phyloP scores from a whole-genome alignment of 2,329 filamentous ascomycete species.

The Ploettnerulaceae sp. region DNA sequence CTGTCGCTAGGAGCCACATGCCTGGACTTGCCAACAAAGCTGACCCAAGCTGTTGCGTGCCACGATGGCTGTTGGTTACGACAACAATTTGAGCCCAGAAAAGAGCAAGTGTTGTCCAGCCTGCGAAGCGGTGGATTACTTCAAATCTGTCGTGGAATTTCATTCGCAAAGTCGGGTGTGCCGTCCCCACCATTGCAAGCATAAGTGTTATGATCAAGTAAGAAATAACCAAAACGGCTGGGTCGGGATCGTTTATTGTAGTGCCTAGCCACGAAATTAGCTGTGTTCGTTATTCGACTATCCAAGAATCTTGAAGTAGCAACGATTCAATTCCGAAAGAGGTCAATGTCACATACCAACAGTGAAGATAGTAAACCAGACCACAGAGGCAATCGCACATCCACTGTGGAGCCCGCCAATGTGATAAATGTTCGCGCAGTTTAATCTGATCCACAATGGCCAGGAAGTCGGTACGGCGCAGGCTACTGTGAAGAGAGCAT shows the following conservation, averaged over 20 bases:
- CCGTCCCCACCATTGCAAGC: slow-evolving; percentile 53
- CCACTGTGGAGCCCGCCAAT: slow-evolving; percentile 51
- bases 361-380: slow-evolving; percentile 43
- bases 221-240: slow-evolving; percentile 40
- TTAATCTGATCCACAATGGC: slow-evolving; percentile 44
- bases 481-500: slow-evolving; percentile 43
- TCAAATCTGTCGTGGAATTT: slow-evolving; percentile 66
- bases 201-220: slow-evolving; percentile 56
- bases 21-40: slow-evolving; percentile 43
- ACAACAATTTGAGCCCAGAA: slow-evolving; percentile 62
- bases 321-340: not conserved
- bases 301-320: no score
- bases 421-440: slow-evolving; percentile 47
- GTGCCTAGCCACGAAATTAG: no score
- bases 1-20: slow-evolving; percentile 64
- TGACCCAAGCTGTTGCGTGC: slow-evolving; percentile 27
- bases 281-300: no score
- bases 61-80: slow-evolving; percentile 42
- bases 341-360: slow-evolving; percentile 14
- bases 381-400: slow-evolving; percentile 42
- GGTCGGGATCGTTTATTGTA: slow-evolving; percentile 40
- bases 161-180: slow-evolving; percentile 59
- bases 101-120: slow-evolving; percentile 61
- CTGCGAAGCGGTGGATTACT: slow-evolving; percentile 64
- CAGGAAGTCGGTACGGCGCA: slow-evolving; percentile 42